These are phyloP conservation scores for Hypseocharis bilobata DNA, from an alignment of 441 rosid species.

Conservation along the genomic window DNA sequence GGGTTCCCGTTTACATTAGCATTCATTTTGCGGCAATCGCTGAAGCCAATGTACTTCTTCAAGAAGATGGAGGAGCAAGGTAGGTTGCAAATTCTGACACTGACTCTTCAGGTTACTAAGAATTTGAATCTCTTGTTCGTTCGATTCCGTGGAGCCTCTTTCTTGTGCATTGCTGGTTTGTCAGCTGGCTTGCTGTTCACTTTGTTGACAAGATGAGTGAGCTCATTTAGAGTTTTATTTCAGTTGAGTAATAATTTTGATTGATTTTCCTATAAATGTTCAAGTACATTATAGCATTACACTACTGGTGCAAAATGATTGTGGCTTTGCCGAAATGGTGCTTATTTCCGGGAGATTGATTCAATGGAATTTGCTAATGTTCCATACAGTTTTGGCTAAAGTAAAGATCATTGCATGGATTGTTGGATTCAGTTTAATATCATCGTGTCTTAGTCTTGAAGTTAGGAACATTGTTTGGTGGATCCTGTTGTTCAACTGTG, in stretches of 20 bases:
- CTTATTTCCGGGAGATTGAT: too few species aligned
- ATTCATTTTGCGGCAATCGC: constrained; percentile 57
- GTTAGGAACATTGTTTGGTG: too few species aligned
- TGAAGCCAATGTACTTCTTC: constrained; percentile 78
- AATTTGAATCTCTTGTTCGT: constrained; percentile 51
- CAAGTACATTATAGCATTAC: too few species aligned
- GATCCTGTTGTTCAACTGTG: too few species aligned
- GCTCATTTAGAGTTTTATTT: not conserved
- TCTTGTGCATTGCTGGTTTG: constrained; percentile 44
- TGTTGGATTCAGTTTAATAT: too few species aligned
- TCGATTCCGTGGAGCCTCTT: constrained; percentile 44
- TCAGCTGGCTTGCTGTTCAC: constrained; percentile 38
- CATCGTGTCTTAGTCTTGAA: too few species aligned
- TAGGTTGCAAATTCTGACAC: constrained; percentile 73
- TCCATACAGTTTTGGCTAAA: too few species aligned
- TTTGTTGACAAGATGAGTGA: constrained; percentile 24
- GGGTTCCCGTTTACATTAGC: constrained; percentile 76
- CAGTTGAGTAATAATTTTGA: not conserved
- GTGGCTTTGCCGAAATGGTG: too few species aligned
- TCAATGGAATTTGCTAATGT: too few species aligned
- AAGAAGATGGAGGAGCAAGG: constrained; percentile 84
- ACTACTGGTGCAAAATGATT: too few species aligned
- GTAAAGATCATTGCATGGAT: too few species aligned
- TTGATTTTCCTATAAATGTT: too few species aligned
- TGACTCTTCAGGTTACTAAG: constrained; percentile 65